These are phyloP conservation scores for Solanum medicagineum DNA, from an alignment of 257 asterid genomes.

Conservation along the genomic window DNA sequence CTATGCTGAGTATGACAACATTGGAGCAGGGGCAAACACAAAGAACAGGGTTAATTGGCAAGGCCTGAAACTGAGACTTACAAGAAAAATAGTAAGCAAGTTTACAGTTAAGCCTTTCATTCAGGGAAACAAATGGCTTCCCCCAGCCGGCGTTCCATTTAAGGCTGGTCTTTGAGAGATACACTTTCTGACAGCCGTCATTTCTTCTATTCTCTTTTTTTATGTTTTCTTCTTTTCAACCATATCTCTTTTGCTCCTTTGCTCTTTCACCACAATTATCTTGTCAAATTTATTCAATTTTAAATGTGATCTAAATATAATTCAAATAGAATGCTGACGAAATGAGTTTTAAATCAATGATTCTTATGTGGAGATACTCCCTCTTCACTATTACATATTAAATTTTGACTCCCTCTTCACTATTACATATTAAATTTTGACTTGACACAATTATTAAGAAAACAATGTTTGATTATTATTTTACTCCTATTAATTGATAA, in stretches of 20 bases:
- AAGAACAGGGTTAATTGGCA: constrained; percentile 60
- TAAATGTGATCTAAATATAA: background rate
- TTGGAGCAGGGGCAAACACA: constrained; percentile 55
- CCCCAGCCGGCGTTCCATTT: constrained; percentile 31
- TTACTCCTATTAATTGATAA: too few relatives aligned
- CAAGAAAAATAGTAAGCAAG: constrained; percentile 23
- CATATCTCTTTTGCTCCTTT: background rate
- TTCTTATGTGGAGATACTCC: background rate
- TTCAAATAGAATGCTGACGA: background rate
- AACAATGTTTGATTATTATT: too few relatives aligned
- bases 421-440: too few relatives aligned
- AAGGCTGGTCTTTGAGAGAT: constrained; percentile 41
- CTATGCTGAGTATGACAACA: constrained; percentile 53
- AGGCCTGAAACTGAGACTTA: constrained; percentile 55
- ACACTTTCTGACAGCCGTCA: background rate
- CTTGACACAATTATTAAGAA: too few relatives aligned
- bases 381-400: too few relatives aligned
- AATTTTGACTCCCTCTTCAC: too few relatives aligned
- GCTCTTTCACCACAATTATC: background rate
- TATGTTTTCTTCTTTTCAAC: background rate
- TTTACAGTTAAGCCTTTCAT: constrained; percentile 56
- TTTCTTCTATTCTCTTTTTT: background rate
- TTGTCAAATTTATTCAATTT: background rate
- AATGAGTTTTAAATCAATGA: background rate
- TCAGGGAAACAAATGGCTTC: constrained; percentile 52